Evolutionary conservation across 1,284 basidiomycete genomes (phyloP).

Genomic region (Cystobasidium pallidum): DNA sequence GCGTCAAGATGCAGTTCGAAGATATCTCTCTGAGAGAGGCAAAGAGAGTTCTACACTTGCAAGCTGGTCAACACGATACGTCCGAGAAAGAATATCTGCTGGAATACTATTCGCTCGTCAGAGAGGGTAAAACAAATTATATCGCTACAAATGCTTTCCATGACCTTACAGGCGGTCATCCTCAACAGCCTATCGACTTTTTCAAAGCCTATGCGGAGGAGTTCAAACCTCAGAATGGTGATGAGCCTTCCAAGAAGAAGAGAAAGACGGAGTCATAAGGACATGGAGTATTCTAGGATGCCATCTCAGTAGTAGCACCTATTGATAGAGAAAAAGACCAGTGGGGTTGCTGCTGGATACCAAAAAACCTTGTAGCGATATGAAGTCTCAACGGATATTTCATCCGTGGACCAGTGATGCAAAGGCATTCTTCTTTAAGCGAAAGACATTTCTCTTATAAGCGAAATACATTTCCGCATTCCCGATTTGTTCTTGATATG

Average conservation of each 20-base stretch:
- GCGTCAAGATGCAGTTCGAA: conserved; percentile 40
- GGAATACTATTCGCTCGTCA: conserved; percentile 27
- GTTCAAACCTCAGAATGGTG: conserved; percentile 19
- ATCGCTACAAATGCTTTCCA: conserved; percentile 32
- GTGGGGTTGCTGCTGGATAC: no score
- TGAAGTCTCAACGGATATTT: no score
- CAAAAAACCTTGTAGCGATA: background rate
- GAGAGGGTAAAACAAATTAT: conserved; percentile 34
- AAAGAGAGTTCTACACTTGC: conserved; percentile 18
- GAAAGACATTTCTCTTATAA: no score
- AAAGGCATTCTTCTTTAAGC: background rate
- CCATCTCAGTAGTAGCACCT: no score
- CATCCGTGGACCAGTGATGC: no score
- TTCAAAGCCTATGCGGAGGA: conserved; percentile 36
- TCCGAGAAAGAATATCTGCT: conserved; percentile 32
- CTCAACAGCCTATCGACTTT: conserved; percentile 31
- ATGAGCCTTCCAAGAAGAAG: conserved; percentile 20
- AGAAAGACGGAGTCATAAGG: conserved; percentile 28
- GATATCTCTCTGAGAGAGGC: conserved; percentile 29
- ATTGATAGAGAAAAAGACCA: no score
- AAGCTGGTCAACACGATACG: conserved; percentile 57
- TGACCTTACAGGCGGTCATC: conserved; percentile 10
- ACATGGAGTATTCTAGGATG: background rate
- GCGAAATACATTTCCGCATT: no score
- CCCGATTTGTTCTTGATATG: no score